These are phyloP conservation scores for Ceratocystis cacaofunesta DNA, from an alignment of 2,329 filamentous ascomycete genomes.

Conservation along the genomic window DNA sequence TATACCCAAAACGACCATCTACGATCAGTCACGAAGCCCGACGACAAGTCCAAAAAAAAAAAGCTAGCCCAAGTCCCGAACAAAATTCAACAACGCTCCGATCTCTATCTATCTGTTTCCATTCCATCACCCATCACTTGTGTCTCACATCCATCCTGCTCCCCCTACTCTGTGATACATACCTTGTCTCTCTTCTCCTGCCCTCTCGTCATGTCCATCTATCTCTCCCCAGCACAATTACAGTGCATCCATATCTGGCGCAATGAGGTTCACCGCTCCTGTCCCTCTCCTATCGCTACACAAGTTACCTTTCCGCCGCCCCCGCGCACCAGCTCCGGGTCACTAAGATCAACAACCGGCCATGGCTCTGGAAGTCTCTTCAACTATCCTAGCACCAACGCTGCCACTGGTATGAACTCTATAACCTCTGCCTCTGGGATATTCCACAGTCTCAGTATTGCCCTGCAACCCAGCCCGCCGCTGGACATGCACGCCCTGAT, in stretches of 20 bases:
- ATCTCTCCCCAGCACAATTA: constrained; percentile 21
- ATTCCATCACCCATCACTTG: neutral
- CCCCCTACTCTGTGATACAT: neutral
- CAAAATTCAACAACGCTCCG: neutral
- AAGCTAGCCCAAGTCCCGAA: no score
- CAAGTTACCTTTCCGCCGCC: constrained; percentile 21
- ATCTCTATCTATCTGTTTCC: neutral
- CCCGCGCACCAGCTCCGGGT: constrained; percentile 24
- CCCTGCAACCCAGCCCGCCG: constrained; percentile 20
- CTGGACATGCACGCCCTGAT: constrained; percentile 17
- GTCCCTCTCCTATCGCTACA: constrained; percentile 24
- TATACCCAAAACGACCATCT: neutral
- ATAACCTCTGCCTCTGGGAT: constrained; percentile 20
- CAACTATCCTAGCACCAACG: constrained; percentile 17
- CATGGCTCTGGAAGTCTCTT: constrained; percentile 15
- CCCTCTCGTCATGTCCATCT: constrained; percentile 12
- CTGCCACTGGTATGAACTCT: constrained; percentile 12
- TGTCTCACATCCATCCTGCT: neutral
- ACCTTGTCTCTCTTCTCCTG: neutral
- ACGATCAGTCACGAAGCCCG: neutral
- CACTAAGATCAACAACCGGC: constrained; percentile 23
- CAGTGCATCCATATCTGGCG: constrained; percentile 37
- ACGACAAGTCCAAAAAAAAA: neutral
- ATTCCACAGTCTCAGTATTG: constrained; percentile 22
- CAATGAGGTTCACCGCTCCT: constrained; percentile 30